Evolutionary conservation across 2,329 filamentous ascomycete genomes (phyloP), one percentile per base, ranked within the genome.

Genomic region (Teratosphaeria destructans): DNA sequence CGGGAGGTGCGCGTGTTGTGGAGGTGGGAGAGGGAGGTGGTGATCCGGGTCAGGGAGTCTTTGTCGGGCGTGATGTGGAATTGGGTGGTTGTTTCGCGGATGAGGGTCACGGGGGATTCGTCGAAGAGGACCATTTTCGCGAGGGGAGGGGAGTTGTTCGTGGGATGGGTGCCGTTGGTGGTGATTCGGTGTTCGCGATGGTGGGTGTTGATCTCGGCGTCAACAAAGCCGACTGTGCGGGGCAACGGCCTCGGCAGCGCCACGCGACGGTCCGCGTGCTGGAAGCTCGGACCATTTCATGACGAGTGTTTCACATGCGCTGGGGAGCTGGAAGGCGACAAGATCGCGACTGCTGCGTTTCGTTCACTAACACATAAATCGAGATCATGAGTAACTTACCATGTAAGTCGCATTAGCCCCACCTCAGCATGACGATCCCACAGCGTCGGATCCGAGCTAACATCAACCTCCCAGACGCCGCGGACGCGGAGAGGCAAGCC

Each of bases 11-110:
- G 91, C 61, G 90, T 89, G 71, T 91, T 85, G 67, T 89, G 84
- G n/a, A 99, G 85, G 0, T 89, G 89, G 8, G 85, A 83, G 57
- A 96, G 82, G 0, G 90, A 93, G 73, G 92, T 89, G 73, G 85
- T 85, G 72, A 97, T 88, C 71, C 94, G 90, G 23, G 86, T 80
- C 23, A 97, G 84, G 26, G 89, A 89, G 65, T 85, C 80, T 71
- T 91, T 94, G 80, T 99, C 94, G 11, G 90, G 90, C 23, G 84
- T 81, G 70, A 93, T 95, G 78, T 95, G 94, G 85, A 99, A 99
- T 81, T 96, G 96, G 68, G 86, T 82, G 70, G 95, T 88, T 52
- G 92, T 96, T 77, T 95, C 88, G 72, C 87, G 83, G 77, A 99
- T 95, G 71, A 96, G 87, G 49, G 86, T 87, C 53, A 89, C 89